Evolutionary conservation across 1,139 yeast species (phyloP).

Genomic region (Suhomyces terraborum): DNA sequence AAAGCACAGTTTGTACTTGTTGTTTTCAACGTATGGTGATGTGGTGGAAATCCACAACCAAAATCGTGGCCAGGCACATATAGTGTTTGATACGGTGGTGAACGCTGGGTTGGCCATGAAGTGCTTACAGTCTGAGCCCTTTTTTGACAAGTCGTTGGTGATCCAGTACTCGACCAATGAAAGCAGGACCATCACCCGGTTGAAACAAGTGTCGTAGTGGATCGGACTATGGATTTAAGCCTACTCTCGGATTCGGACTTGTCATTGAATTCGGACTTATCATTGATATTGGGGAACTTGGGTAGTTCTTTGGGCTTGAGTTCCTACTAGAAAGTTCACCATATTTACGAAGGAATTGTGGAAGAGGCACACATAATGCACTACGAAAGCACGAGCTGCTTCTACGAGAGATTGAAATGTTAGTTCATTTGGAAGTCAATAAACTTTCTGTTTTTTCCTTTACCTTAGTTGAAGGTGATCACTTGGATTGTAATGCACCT

Average conservation of each 20-base stretch:
- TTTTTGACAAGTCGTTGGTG: constrained; percentile 60
- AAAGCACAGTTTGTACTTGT: constrained; percentile 57
- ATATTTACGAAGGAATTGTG: too few relatives aligned
- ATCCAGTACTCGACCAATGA: constrained; percentile 50
- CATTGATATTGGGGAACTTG: too few relatives aligned
- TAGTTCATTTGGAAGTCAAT: too few relatives aligned
- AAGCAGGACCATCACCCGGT: constrained; percentile 25
- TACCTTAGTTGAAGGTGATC: too few relatives aligned
- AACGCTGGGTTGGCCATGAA: constrained; percentile 58
- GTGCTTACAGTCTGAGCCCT: constrained; percentile 46
- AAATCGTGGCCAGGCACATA: constrained; percentile 79
- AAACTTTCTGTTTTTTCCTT: not conserved
- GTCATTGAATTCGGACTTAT: too few relatives aligned
- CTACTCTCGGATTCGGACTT: too few relatives aligned
- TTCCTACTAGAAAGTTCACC: too few relatives aligned
- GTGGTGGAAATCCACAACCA: constrained; percentile 53
- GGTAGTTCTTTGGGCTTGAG: too few relatives aligned
- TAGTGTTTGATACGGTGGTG: constrained; percentile 51
- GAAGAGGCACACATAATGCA: too few relatives aligned
- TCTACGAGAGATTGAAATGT: too few relatives aligned
- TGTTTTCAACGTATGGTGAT: constrained; percentile 71
- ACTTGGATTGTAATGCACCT: constrained; percentile 42
- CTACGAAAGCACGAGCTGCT: too few relatives aligned
- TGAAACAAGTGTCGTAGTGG: not conserved
- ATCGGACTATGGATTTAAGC: not conserved